Percentiles rank a stretch among this genome's conserved stretches.
These are phyloP conservation scores for Fusarium fracticaudum DNA, from an alignment of 2,329 filamentous ascomycete genomes.

Conservation along the genomic window DNA sequence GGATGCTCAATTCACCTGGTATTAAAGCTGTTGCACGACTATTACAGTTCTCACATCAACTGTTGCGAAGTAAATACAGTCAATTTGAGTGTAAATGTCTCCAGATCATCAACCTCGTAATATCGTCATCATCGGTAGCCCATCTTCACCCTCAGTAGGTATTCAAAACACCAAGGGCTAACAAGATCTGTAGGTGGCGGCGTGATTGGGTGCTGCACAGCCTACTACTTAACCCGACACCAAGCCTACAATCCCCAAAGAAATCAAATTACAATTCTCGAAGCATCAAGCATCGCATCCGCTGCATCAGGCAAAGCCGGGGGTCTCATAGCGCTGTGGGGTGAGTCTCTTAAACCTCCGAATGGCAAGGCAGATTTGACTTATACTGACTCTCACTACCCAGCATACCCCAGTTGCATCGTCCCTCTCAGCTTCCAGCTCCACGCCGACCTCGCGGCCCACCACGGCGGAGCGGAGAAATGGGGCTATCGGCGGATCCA, in stretches of 20 bases:
- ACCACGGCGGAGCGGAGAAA: not conserved
- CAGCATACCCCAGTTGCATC: not conserved
- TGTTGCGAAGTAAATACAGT: not conserved
- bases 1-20: not conserved
- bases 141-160: not conserved
- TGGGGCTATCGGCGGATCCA: not conserved
- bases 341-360: not conserved
- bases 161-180: rapidly evolving
- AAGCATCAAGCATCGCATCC: not conserved
- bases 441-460: not conserved
- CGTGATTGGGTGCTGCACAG: not conserved
- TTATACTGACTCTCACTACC: not conserved
- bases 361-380: not conserved
- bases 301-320: not conserved
- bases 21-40: not conserved
- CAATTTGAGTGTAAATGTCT: not conserved
- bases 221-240: not conserved
- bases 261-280: not conserved
- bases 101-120: not conserved
- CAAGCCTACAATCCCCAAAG: not conserved
- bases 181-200: not conserved
- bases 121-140: not conserved
- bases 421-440: not conserved
- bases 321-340: not conserved
- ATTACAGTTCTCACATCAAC: rapidly evolving